These are phyloP conservation scores for Ophiocordyceps camponoti-leonardi DNA, from an alignment of 2,329 filamentous ascomycete genomes.

Conservation along the genomic window DNA sequence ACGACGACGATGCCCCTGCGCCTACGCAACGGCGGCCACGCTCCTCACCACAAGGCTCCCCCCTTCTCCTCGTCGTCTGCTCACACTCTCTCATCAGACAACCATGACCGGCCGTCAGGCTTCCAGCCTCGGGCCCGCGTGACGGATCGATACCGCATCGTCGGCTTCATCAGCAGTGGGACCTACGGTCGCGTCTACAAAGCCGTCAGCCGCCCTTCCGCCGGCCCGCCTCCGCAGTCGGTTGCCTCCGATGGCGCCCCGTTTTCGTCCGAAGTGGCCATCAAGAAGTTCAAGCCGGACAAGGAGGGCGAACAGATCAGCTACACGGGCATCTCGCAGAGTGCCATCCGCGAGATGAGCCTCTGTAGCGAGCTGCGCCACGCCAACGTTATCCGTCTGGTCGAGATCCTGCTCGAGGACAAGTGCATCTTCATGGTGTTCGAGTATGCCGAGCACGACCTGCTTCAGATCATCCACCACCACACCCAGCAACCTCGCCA, in stretches of 20 bases:
- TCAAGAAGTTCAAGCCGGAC: slow-evolving; percentile 99
- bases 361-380: slow-evolving; percentile 85
- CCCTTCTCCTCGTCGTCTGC: slow-evolving; percentile 8
- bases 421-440: slow-evolving; percentile 99
- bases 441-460: slow-evolving; percentile 93
- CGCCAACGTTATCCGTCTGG: slow-evolving; percentile 73
- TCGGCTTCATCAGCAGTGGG: slow-evolving; percentile 95
- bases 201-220: slow-evolving; percentile 45
- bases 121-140: slow-evolving; percentile 73
- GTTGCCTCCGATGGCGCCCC: slow-evolving; percentile 1
- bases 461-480: slow-evolving; percentile 95
- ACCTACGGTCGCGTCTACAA: slow-evolving; percentile 99
- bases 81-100: slow-evolving; percentile 28
- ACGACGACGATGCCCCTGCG: slow-evolving; percentile 14
- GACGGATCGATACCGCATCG: slow-evolving; percentile 84
- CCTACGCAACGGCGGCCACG: slow-evolving; percentile 12
- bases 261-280: slow-evolving; percentile 65
- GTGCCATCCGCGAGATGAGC: slow-evolving; percentile 92
- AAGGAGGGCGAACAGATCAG: slow-evolving; percentile 91
- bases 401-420: slow-evolving; percentile 93
- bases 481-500: slow-evolving; percentile 81
- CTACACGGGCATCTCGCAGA: slow-evolving; percentile 96
- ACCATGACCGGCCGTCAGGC: slow-evolving; percentile 30
- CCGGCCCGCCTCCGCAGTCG: neutral
- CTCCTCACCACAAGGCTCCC: slow-evolving; percentile 6